Conservation (phyloP, 176 grass and related monocot genomes). For the Triticum dicoccoides region DNA sequence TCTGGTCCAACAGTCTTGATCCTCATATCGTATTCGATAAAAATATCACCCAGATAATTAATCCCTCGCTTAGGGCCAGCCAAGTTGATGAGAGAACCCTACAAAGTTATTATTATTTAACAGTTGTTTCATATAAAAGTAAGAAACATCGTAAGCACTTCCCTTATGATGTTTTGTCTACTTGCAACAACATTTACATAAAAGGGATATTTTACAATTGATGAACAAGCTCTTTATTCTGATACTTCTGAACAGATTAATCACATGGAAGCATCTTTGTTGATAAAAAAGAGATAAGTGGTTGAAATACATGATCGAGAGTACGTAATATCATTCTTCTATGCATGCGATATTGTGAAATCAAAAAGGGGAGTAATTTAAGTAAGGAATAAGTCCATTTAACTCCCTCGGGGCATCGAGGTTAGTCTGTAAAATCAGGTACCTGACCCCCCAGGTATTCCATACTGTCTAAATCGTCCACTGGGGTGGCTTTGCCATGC, state of each 20-base stretch:
- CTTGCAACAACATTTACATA: background rate
- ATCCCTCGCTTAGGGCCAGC: no score
- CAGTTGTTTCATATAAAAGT: no score
- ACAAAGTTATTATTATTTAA: no score
- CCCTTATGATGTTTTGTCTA: background rate
- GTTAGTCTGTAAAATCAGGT: background rate
- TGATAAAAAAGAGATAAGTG: background rate
- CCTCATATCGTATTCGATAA: no score
- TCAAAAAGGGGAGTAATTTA: background rate
- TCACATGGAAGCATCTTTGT: background rate
- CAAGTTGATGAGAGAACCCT: no score
- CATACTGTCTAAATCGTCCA: background rate
- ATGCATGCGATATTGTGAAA: background rate
- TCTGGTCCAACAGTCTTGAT: no score
- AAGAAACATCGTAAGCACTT: no score
- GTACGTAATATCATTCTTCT: background rate
- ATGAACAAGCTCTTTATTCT: background rate
- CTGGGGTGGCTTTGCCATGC: no score
- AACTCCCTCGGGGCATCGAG: background rate
- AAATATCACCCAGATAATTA: no score
- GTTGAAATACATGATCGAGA: background rate
- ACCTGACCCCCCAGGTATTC: background rate
- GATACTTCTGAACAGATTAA: background rate
- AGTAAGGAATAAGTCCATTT: background rate
- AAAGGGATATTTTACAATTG: background rate